Evolutionary conservation across 2,329 filamentous ascomycete species (phyloP).

Genomic region (Venturia carpophila): DNA sequence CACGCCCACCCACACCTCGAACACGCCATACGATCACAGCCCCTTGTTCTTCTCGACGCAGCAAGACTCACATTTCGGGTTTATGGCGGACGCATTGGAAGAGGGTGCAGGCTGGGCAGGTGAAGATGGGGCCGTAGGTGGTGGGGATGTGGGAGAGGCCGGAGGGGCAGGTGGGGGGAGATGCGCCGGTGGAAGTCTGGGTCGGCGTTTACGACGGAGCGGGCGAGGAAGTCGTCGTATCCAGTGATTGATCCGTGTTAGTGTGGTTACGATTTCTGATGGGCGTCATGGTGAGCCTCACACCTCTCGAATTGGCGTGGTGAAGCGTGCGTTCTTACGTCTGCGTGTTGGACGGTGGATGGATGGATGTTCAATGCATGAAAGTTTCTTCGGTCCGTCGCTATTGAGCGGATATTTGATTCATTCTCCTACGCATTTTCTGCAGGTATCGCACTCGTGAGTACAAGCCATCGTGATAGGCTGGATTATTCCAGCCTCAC

Average conservation of each 20-base stretch:
- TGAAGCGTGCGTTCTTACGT: conserved; percentile 2
- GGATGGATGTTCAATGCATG: conserved; percentile 1
- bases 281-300: not conserved
- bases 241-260: not conserved
- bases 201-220: not conserved
- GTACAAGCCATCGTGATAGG: not conserved
- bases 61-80: not conserved
- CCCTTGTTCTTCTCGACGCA: conserved; percentile 15
- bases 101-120: conserved; percentile 4
- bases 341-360: conserved; percentile 7
- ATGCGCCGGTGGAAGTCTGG: conserved; percentile 14
- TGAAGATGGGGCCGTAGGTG: not conserved
- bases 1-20: not conserved
- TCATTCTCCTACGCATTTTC: conserved; percentile 7
- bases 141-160: conserved; percentile 8
- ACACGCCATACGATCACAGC: conserved; percentile 16
- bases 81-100: not conserved
- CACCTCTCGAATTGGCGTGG: conserved; percentile 1
- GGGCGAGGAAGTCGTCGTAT: conserved; percentile 9
- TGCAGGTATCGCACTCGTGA: conserved; percentile 8
- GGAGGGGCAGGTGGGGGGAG: not conserved
- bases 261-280: not conserved
- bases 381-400: conserved; percentile 4
- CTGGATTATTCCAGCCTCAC: too few relatives aligned
- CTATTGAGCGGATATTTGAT: conserved; percentile 9